phyloP scores from a whole-genome alignment of 768 basidiomycete genomes.

The Chalciporus pseudorubinellus region DNA sequence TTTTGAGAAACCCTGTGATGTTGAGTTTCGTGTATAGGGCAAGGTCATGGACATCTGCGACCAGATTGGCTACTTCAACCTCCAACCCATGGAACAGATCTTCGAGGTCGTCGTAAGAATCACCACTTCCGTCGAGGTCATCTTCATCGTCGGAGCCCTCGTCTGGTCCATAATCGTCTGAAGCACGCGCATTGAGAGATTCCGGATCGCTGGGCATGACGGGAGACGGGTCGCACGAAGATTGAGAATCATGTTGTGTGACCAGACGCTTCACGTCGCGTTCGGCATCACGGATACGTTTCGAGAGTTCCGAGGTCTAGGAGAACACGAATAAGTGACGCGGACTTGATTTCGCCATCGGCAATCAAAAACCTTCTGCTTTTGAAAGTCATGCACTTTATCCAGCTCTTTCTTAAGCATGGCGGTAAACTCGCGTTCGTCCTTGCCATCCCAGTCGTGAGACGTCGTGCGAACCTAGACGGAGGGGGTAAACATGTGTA shows the following conservation, averaged over 20 bases:
- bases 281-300: slow-evolving; percentile 80
- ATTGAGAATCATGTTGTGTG: slow-evolving; percentile 42
- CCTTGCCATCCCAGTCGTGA: slow-evolving; percentile 66
- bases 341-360: neutral
- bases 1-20: slow-evolving; percentile 98
- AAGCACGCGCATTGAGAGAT: slow-evolving; percentile 45
- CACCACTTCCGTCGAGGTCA: slow-evolving; percentile 43
- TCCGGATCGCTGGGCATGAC: slow-evolving; percentile 47
- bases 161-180: slow-evolving; percentile 51
- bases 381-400: slow-evolving; percentile 94
- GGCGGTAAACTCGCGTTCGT: slow-evolving; percentile 79
- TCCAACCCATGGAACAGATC: slow-evolving; percentile 84
- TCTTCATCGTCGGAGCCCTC: slow-evolving; percentile 66
- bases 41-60: slow-evolving; percentile 89
- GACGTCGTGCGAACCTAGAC: slow-evolving; percentile 50
- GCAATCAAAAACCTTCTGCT: slow-evolving; percentile 61
- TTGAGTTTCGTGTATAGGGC: slow-evolving; percentile 95
- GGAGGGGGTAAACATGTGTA: neutral
- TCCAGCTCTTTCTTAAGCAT: slow-evolving; percentile 85
- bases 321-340: neutral
- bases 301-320: slow-evolving; percentile 78
- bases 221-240: slow-evolving; percentile 23
- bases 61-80: slow-evolving; percentile 92
- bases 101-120: slow-evolving; percentile 75
- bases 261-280: slow-evolving; percentile 78